phyloP scores from a whole-genome alignment of 805 yeast genomes.

The Kluyveromyces lactis region DNA sequence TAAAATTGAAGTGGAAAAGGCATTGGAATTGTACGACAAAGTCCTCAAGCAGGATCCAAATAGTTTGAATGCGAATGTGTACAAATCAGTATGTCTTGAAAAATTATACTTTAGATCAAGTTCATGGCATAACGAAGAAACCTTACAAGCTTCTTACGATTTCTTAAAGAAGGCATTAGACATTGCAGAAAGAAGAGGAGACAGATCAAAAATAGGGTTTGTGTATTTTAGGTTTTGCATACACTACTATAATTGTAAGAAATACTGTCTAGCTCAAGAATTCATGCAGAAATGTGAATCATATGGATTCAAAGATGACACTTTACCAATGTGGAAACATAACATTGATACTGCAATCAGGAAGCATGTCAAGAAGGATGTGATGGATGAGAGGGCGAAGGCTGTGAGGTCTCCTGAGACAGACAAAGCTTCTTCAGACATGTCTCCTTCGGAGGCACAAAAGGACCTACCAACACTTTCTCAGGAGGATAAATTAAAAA shows the following conservation, averaged over 20 bases:
- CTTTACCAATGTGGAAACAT: slow-evolving; percentile 39
- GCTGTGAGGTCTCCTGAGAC: not conserved
- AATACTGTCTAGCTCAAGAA: slow-evolving; percentile 33
- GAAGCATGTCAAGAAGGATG: slow-evolving; percentile 6
- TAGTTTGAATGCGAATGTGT: slow-evolving; percentile 39
- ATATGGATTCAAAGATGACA: slow-evolving; percentile 37
- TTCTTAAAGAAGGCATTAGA: slow-evolving; percentile 32
- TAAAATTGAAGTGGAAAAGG: slow-evolving; percentile 37
- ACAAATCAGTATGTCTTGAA: slow-evolving; percentile 43
- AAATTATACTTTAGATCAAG: slow-evolving; percentile 31
- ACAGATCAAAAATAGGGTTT: slow-evolving; percentile 37
- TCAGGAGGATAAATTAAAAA: slow-evolving; percentile 24
- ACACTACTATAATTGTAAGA: slow-evolving; percentile 37
- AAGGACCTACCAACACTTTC: too few species aligned
- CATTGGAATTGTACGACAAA: slow-evolving; percentile 33
- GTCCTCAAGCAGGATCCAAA: slow-evolving; percentile 37
- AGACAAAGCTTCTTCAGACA: not conserved
- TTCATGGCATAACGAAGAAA: slow-evolving; percentile 35
- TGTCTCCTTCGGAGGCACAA: too few species aligned
- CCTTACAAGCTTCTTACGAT: slow-evolving; percentile 35
- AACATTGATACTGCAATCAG: slow-evolving; percentile 14
- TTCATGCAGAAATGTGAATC: slow-evolving; percentile 37
- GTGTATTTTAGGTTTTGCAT: slow-evolving; percentile 44
- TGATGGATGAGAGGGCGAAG: not conserved
- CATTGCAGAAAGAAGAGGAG: slow-evolving; percentile 40